A percentile compares a stretch with the other conserved stretches of the same genome.
phyloP scores from a whole-genome alignment of 441 rosid genomes.

The Croton laevigatus region DNA sequence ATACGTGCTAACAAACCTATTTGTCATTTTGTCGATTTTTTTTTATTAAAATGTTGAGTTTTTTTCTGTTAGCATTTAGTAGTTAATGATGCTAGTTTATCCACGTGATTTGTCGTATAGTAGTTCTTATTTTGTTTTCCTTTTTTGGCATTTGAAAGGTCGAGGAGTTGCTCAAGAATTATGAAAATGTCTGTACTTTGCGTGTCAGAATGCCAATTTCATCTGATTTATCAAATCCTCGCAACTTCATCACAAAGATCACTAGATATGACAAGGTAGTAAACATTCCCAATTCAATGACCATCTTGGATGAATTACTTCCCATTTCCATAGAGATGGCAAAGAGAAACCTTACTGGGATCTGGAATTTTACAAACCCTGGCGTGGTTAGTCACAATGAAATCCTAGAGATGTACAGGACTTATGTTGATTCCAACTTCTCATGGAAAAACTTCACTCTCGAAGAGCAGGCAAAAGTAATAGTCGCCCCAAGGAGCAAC shows the following conservation, averaged over 20 bases:
- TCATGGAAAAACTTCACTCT: constrained; percentile 82
- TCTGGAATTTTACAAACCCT: constrained; percentile 86
- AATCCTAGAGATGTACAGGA: constrained; percentile 74
- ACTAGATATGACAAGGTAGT: constrained; percentile 82
- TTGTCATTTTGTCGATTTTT: background rate
- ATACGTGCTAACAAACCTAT: background rate
- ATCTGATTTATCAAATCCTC: constrained; percentile 70
- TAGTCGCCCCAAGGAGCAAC: constrained; percentile 89
- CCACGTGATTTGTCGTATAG: background rate
- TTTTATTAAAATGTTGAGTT: too few relatives aligned
- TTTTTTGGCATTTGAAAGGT: constrained; percentile 39
- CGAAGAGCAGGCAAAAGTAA: constrained; percentile 89
- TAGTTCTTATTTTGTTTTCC: background rate
- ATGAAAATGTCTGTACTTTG: constrained; percentile 78
- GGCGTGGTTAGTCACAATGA: constrained; percentile 92
- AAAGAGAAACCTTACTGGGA: constrained; percentile 87
- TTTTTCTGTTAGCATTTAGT: background rate
- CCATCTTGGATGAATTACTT: constrained; percentile 80
- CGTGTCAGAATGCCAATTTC: constrained; percentile 93
- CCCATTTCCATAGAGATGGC: constrained; percentile 94
- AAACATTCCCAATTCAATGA: constrained; percentile 90
- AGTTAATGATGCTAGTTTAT: background rate
- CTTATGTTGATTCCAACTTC: constrained; percentile 61
- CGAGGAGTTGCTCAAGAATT: constrained; percentile 79
- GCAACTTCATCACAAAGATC: constrained; percentile 89